These are phyloP conservation scores for Aspergillus sergii DNA, from an alignment of 2,329 filamentous ascomycete species.

Conservation along the genomic window DNA sequence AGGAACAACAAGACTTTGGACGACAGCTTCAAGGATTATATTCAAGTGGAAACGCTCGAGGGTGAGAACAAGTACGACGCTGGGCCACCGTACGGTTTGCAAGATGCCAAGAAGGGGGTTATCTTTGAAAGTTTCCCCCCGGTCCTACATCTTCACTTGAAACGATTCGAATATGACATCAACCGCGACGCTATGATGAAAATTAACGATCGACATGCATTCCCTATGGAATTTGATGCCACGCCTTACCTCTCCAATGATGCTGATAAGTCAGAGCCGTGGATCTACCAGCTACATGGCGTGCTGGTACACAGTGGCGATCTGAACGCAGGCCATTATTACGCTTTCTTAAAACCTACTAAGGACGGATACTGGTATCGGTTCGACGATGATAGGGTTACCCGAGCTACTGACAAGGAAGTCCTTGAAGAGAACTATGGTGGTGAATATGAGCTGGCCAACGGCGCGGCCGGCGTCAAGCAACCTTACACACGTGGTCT, in stretches of 20 bases:
- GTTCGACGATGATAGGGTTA: slow-evolving; percentile 96
- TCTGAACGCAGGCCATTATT: slow-evolving; percentile 96
- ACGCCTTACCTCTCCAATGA: slow-evolving; percentile 83
- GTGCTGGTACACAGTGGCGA: slow-evolving; percentile 96
- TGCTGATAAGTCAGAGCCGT: slow-evolving; percentile 84
- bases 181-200: slow-evolving; percentile 98
- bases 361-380: slow-evolving; percentile 96
- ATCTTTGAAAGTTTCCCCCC: slow-evolving; percentile 96
- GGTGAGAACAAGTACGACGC: slow-evolving; percentile 99
- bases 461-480: slow-evolving; percentile 59
- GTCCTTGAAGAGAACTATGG: slow-evolving; percentile 97
- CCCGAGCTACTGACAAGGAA: slow-evolving; percentile 87
- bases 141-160: slow-evolving; percentile 90
- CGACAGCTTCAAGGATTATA: slow-evolving; percentile 94
- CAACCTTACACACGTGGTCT: slow-evolving; percentile 67
- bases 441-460: slow-evolving; percentile 71
- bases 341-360: slow-evolving; percentile 90
- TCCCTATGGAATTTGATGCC: slow-evolving; percentile 59
- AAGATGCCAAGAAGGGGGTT: slow-evolving; percentile 96
- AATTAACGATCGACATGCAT: slow-evolving; percentile 62
- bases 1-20: slow-evolving; percentile 89
- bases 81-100: slow-evolving; percentile 82
- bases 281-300: slow-evolving; percentile 89
- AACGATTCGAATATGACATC: slow-evolving; percentile 97
- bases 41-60: slow-evolving; percentile 94